Evolutionary conservation across 2,329 filamentous ascomycete species (phyloP), one percentile per base, ranked within the genome.

Genomic region (Fusarium euwallaceae): DNA sequence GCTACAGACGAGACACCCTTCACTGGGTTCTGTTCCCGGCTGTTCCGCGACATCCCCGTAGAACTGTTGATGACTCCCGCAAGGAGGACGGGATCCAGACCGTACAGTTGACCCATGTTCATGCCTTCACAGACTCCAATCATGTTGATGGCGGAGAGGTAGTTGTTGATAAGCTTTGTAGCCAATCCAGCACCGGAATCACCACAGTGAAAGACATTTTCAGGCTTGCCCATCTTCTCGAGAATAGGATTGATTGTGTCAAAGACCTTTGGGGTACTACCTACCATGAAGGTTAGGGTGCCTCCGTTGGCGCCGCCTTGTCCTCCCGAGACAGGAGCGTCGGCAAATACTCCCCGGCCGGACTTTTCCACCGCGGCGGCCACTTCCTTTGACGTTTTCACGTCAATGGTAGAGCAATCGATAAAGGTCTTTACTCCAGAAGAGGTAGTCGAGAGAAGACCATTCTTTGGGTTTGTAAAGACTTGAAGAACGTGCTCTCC

Each of bases 101-200:
- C 73, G 16, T 66, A 69, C 1, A 64, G 16, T 1, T 59, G 58
- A 4, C 71, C 73, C 63, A 75, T 68, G 32, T 74, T 72, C 66
- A 72, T 67, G 0, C 61, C 73, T 22, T 75, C 73, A n/a, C 65
- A 75, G 4, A 69, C 65, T 5, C 62, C 69, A 58, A 75, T 65
- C 66, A 71, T 73, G 61, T 67, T 73, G 24, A 70, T 22, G n/a
- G 71, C 63, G 0, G 68, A 69, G 4, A 73, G 34, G 17, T 73
- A 75, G 61, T 73, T 73, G 56, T 75, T 75, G 17, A 75, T 75
- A 9, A 68, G 58, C 27, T 73, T 75, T 0, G 69, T 72, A 8
- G 69, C 71, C 4, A 73, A 20, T 7, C 71, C 73, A 4, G 73
- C 66, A 7, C 73, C 71, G 7, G 48, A 24, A 8, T 61, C 32